Conservation (phyloP, 306 rosid genomes). For the Glycyrrhiza uralensis region DNA sequence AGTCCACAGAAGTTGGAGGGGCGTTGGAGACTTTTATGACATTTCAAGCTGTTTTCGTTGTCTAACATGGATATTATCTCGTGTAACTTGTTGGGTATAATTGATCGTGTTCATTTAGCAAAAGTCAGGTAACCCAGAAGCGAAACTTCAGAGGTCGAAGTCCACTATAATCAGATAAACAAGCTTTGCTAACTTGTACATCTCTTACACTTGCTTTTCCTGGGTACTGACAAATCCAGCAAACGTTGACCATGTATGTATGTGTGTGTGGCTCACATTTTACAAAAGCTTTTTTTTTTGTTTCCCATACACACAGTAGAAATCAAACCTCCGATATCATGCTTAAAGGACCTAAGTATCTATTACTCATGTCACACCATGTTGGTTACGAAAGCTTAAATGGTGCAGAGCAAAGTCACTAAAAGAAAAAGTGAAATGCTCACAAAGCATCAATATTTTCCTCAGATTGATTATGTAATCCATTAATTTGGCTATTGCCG, state of each 20-base stretch:
- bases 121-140: neutral
- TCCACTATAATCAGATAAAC: constrained; percentile 8
- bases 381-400: too few relatives aligned
- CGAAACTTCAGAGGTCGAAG: neutral
- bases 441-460: neutral
- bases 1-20: constrained; percentile 4
- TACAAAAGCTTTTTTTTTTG: too few relatives aligned
- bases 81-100: neutral
- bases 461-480: neutral
- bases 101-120: neutral
- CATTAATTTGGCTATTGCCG: neutral
- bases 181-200: neutral
- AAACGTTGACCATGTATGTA: neutral
- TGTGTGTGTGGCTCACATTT: neutral
- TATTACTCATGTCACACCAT: too few relatives aligned
- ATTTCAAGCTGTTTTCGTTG: neutral
- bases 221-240: neutral
- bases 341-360: too few relatives aligned
- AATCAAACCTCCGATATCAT: too few relatives aligned
- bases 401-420: neutral
- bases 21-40: neutral
- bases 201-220: neutral
- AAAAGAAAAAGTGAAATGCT: neutral
- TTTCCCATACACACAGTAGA: too few relatives aligned
- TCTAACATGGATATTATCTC: neutral